Evolutionary conservation across 2,329 filamentous ascomycete genomes (phyloP).

Genomic region (Botrytis byssoidea): DNA sequence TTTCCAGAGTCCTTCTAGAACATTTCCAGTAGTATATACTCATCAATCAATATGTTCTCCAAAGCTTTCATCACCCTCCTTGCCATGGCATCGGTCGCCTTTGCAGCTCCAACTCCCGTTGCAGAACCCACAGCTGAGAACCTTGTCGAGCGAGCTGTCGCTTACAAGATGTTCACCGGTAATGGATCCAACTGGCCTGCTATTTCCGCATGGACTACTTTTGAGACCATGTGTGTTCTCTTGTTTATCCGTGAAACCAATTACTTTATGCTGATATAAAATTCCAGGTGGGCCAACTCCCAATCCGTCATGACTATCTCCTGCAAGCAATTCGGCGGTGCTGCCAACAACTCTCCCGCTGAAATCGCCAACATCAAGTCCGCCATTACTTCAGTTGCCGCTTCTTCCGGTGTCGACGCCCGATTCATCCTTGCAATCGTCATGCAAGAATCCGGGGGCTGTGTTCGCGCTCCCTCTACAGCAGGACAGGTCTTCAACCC

Average conservation of each 20-base stretch:
- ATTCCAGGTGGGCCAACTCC: slow-evolving; percentile 12
- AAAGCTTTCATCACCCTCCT: background rate
- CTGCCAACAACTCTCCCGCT: slow-evolving; percentile 12
- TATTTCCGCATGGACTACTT: background rate
- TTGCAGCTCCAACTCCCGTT: background rate
- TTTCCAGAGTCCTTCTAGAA: slow-evolving; percentile 8
- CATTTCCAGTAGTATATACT: background rate
- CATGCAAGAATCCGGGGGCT: slow-evolving; percentile 40
- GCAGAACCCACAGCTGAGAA: background rate
- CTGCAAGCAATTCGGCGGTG: background rate
- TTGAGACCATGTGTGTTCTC: slow-evolving; percentile 12
- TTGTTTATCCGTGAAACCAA: background rate
- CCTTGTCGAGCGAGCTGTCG: background rate
- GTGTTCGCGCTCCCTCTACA: slow-evolving; percentile 27
- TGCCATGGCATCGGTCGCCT: background rate
- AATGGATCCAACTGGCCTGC: slow-evolving; percentile 11
- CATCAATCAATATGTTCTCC: slow-evolving; percentile 6
- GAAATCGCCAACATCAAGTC: background rate
- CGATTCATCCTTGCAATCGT: slow-evolving; percentile 40
- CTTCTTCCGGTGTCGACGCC: background rate
- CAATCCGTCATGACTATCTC: slow-evolving; percentile 11
- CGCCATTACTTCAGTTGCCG: background rate
- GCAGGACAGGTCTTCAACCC: slow-evolving; percentile 23
- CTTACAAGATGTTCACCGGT: slow-evolving; percentile 9
- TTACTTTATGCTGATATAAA: background rate